Conservation (phyloP, 2,329 filamentous ascomycete genomes). For the Helminthosporium solani region DNA sequence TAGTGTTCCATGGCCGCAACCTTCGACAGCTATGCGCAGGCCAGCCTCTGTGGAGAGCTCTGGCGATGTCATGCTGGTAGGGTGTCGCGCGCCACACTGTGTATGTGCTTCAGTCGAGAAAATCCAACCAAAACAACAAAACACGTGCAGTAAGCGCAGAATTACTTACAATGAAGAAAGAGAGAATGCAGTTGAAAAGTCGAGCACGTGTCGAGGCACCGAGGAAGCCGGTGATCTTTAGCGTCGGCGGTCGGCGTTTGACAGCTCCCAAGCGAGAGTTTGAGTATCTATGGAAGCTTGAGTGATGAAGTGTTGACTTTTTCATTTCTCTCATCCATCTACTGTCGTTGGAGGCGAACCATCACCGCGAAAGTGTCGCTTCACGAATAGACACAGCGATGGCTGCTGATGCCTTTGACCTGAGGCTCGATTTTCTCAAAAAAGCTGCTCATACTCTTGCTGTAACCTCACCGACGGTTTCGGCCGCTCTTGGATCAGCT, state of each 20-base stretch:
- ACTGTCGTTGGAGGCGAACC: conserved; percentile 1
- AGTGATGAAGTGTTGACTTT: background rate
- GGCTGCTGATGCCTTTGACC: conserved; percentile 20
- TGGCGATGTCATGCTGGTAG: conserved; percentile 26
- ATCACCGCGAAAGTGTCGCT: conserved; percentile 7
- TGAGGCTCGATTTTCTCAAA: conserved; percentile 34
- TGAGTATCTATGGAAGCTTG: too few species aligned
- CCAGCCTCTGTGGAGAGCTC: conserved; percentile 24
- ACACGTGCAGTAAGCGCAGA: background rate
- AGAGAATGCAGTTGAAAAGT: background rate
- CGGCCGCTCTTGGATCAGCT: conserved; percentile 33
- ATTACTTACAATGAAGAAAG: background rate
- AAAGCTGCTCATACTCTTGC: conserved; percentile 36
- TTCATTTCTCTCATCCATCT: background rate
- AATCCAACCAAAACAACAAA: background rate
- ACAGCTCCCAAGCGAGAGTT: conserved; percentile 6
- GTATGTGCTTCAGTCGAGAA: too few species aligned
- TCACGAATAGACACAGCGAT: conserved; percentile 15
- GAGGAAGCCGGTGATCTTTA: conserved; percentile 14
- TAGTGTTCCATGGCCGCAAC: conserved; percentile 89
- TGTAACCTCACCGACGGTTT: conserved; percentile 33
- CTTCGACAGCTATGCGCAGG: conserved; percentile 78
- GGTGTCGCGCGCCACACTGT: background rate
- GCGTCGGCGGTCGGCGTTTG: conserved; percentile 26
- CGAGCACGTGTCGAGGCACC: background rate